These are phyloP conservation scores for Porphyrellus cyaneotinctus DNA, from an alignment of 768 basidiomycete species.

Conservation along the genomic window DNA sequence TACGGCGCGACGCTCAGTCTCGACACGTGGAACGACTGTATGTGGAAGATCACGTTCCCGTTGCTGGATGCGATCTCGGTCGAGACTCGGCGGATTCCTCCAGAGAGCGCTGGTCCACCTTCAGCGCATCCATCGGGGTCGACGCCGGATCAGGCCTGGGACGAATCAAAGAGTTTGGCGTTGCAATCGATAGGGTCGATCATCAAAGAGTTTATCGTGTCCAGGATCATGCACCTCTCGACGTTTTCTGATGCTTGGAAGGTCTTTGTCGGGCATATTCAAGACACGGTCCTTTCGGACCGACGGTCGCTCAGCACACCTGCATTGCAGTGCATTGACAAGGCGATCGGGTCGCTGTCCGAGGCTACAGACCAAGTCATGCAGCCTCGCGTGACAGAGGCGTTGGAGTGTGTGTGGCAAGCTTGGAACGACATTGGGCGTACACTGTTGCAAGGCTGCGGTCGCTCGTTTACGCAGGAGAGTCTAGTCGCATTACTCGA, in stretches of 20 bases:
- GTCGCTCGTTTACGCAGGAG: slow-evolving; percentile 51
- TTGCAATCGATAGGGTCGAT: slow-evolving; percentile 81
- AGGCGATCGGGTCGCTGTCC: slow-evolving; percentile 60
- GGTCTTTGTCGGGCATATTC: slow-evolving; percentile 67
- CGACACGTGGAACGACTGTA: slow-evolving; percentile 84
- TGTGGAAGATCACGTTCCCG: slow-evolving; percentile 91
- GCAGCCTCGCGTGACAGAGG: slow-evolving; percentile 40
- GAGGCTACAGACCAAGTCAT: slow-evolving; percentile 27
- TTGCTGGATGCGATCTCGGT: slow-evolving; percentile 66
- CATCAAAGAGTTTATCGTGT: slow-evolving; percentile 71
- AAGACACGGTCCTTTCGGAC: slow-evolving; percentile 65
- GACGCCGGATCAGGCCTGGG: slow-evolving; percentile 55
- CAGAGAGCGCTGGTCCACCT: slow-evolving; percentile 12
- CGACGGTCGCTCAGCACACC: slow-evolving; percentile 70
- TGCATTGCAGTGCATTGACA: slow-evolving; percentile 81
- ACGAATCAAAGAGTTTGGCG: slow-evolving; percentile 85
- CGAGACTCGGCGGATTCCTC: slow-evolving; percentile 44
- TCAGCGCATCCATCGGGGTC: slow-evolving; percentile 3
- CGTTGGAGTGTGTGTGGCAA: slow-evolving; percentile 65
- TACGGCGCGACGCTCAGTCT: slow-evolving; percentile 83
- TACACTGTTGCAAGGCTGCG: slow-evolving; percentile 37
- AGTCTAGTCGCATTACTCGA: slow-evolving; percentile 79
- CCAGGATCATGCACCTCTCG: slow-evolving; percentile 68
- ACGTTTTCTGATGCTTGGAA: slow-evolving; percentile 73
- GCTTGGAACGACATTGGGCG: slow-evolving; percentile 65